Evolutionary conservation across 1,284 basidiomycete species (phyloP).

Genomic region (Fomitopsis pinicola): DNA sequence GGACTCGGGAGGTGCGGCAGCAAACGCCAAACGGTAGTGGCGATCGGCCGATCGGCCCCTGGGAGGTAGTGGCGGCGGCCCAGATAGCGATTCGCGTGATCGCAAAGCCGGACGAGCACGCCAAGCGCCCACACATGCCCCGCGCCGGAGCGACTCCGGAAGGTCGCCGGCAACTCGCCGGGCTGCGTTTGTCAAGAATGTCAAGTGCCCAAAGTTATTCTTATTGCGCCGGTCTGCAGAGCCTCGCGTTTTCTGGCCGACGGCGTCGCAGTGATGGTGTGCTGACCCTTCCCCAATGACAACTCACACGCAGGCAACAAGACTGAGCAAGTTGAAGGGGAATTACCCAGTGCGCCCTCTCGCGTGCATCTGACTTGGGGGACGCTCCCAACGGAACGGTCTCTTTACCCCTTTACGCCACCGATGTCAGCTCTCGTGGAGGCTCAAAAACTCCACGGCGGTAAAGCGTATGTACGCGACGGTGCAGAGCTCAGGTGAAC

Average conservation of each 20-base stretch:
- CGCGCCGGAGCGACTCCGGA: background rate
- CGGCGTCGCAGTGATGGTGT: background rate
- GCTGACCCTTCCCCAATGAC: background rate
- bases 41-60: background rate
- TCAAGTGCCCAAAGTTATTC: background rate
- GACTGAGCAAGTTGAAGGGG: no score
- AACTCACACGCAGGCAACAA: no score
- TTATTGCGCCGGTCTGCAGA: background rate
- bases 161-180: background rate
- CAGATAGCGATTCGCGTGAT: background rate
- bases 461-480: background rate
- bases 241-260: background rate
- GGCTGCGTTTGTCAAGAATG: background rate
- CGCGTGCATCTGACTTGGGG: background rate
- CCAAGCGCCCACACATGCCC: background rate
- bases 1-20: background rate
- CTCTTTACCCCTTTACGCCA: background rate
- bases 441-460: background rate
- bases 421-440: background rate
- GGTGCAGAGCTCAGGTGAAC: background rate
- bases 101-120: background rate
- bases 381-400: background rate
- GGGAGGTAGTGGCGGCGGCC: background rate
- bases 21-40: background rate
- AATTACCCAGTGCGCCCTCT: background rate